Conservation (phyloP, 805 yeast species). For the Zygoascus flipseniorum region DNA sequence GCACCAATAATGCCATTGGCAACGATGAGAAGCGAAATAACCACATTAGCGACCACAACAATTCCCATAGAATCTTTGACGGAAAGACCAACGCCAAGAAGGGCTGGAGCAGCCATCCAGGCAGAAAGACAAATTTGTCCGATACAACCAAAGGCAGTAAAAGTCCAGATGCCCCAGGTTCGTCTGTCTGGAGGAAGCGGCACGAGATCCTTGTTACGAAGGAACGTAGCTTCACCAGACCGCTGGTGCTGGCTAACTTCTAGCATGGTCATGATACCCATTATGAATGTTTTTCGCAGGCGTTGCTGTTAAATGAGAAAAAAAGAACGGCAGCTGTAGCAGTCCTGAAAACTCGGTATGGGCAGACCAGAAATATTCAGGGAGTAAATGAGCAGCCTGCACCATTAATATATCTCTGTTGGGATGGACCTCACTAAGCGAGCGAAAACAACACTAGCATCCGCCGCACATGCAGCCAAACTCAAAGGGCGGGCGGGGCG, state of each 20-base stretch:
- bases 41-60: conserved; percentile 34
- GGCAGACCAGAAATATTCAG: too few species aligned
- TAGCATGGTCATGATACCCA: background rate
- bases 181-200: conserved; percentile 39
- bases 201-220: conserved; percentile 30
- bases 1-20: conserved; percentile 41
- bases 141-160: conserved; percentile 21
- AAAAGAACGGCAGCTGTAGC: too few species aligned
- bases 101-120: conserved; percentile 36
- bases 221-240: background rate
- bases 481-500: too few species aligned
- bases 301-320: too few species aligned
- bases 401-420: too few species aligned
- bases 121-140: conserved; percentile 32
- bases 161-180: conserved; percentile 39
- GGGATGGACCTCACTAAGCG: too few species aligned
- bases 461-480: too few species aligned
- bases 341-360: too few species aligned
- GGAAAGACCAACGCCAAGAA: conserved; percentile 37
- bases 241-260: background rate
- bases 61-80: conserved; percentile 40
- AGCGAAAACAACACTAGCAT: too few species aligned
- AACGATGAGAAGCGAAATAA: conserved; percentile 35
- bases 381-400: too few species aligned
- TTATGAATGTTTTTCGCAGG: background rate